phyloP scores from a whole-genome alignment of 2,329 filamentous ascomycete genomes.

The Thelonectria discophora region DNA sequence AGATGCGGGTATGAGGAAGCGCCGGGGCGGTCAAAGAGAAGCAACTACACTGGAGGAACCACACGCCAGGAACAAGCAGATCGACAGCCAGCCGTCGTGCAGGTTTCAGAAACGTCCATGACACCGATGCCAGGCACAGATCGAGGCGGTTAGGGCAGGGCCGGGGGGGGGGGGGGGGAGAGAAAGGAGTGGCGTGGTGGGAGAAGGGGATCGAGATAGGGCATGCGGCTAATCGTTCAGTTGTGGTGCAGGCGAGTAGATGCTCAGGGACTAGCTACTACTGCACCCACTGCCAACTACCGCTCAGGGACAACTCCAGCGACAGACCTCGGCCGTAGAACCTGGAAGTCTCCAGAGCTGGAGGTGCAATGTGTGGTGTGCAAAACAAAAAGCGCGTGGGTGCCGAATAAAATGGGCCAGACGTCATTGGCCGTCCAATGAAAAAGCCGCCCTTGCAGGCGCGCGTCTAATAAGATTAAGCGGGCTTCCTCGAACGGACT shows the following conservation, averaged over 20 bases:
- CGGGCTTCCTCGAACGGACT: constrained; percentile 27
- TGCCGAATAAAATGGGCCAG: constrained; percentile 25
- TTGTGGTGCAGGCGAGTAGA: too few species aligned
- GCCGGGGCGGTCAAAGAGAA: constrained; percentile 21
- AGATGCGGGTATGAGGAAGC: constrained; percentile 37
- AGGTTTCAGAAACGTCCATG: constrained; percentile 26
- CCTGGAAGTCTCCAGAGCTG: too few species aligned
- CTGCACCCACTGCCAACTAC: too few species aligned
- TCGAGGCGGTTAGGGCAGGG: constrained; percentile 29
- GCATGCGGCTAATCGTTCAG: background rate
- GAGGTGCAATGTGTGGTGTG: constrained; percentile 28
- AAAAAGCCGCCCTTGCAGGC: constrained; percentile 32
- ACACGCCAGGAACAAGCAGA: constrained; percentile 13
- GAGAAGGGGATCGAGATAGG: constrained; percentile 10
- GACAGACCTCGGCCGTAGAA: too few species aligned
- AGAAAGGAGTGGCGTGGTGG: constrained; percentile 6
- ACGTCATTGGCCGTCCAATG: constrained; percentile 23
- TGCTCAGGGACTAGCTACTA: too few species aligned
- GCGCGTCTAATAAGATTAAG: constrained; percentile 41
- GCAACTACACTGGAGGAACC: too few species aligned
- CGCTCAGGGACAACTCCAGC: too few species aligned
- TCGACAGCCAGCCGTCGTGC: constrained; percentile 41
- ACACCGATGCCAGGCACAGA: constrained; percentile 19
- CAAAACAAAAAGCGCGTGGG: constrained; percentile 9
- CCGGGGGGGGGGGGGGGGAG: constrained; percentile 1